Evolutionary conservation across 257 asterid genomes (phyloP).

Genomic region (Solanum tarapatanum): DNA sequence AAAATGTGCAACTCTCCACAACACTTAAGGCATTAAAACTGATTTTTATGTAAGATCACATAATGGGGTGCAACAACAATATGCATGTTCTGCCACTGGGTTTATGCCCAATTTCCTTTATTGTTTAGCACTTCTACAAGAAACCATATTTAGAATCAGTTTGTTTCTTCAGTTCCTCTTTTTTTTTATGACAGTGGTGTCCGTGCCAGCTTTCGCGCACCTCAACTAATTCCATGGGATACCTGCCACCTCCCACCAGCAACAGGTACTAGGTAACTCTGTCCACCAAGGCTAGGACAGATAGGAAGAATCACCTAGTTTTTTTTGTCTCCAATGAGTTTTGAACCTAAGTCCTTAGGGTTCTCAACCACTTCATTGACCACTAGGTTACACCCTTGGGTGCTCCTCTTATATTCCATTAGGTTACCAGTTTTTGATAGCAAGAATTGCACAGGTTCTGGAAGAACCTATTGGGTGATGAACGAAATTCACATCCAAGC

Average conservation of each 20-base stretch:
- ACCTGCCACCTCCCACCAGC: not conserved
- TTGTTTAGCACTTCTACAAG: not conserved
- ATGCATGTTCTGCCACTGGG: not conserved
- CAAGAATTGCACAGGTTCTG: not conserved
- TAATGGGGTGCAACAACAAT: not conserved
- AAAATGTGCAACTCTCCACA: not conserved
- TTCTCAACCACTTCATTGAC: not conserved
- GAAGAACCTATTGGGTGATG: not conserved
- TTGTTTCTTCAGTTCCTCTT: not conserved
- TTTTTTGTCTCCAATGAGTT: not conserved
- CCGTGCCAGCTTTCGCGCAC: not conserved
- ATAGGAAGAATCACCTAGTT: not conserved
- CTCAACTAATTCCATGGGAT: not conserved
- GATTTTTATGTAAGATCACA: not conserved
- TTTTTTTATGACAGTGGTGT: not conserved
- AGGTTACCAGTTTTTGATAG: not conserved
- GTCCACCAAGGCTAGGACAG: not conserved
- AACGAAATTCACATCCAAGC: not conserved
- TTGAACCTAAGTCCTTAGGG: not conserved
- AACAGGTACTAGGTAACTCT: not conserved
- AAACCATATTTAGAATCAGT: not conserved
- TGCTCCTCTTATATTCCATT: not conserved
- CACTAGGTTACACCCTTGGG: not conserved
- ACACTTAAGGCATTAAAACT: not conserved
- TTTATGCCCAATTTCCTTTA: not conserved